phyloP scores from a whole-genome alignment of 768 basidiomycete genomes.

The Cystofilobasidium ferigula region DNA sequence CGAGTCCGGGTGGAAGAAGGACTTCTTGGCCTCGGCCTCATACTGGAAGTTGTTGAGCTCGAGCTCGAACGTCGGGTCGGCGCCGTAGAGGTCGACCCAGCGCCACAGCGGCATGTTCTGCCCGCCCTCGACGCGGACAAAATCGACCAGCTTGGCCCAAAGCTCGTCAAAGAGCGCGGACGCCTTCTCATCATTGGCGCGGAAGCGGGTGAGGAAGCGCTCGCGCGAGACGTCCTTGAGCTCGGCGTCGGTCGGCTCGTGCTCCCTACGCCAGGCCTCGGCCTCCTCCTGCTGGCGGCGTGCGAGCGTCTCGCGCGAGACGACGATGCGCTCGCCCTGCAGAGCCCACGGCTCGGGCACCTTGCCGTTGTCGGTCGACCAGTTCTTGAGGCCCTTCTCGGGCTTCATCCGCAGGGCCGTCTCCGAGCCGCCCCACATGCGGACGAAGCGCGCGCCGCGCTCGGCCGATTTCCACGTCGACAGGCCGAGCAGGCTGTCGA shows the following conservation, averaged over 20 bases:
- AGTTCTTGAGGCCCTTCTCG: neutral
- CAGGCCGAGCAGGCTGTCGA: conserved; percentile 22
- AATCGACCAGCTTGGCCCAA: neutral
- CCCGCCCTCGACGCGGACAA: neutral
- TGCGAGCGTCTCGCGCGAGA: neutral
- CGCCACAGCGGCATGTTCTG: neutral
- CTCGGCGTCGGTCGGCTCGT: neutral
- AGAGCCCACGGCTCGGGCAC: conserved; percentile 16
- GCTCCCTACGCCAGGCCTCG: neutral
- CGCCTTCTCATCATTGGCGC: neutral
- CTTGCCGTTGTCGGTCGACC: conserved; percentile 14
- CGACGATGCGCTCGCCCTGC: conserved; percentile 11
- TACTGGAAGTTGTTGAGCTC: conserved; percentile 2
- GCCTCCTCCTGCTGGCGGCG: neutral
- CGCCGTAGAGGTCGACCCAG: neutral
- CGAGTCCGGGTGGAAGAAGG: conserved; percentile 9
- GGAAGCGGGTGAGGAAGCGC: neutral
- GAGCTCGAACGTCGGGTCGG: neutral
- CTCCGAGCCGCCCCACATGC: conserved; percentile 22
- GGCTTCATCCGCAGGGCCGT: conserved; percentile 11
- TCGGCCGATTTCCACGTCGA: conserved; percentile 22
- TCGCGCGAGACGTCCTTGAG: neutral
- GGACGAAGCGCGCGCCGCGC: conserved; percentile 15
- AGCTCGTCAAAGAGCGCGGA: neutral
- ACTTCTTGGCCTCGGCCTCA: neutral